These are phyloP conservation scores for Phlegmacium glaucopus DNA, from an alignment of 768 basidiomycete genomes.

Conservation along the genomic window DNA sequence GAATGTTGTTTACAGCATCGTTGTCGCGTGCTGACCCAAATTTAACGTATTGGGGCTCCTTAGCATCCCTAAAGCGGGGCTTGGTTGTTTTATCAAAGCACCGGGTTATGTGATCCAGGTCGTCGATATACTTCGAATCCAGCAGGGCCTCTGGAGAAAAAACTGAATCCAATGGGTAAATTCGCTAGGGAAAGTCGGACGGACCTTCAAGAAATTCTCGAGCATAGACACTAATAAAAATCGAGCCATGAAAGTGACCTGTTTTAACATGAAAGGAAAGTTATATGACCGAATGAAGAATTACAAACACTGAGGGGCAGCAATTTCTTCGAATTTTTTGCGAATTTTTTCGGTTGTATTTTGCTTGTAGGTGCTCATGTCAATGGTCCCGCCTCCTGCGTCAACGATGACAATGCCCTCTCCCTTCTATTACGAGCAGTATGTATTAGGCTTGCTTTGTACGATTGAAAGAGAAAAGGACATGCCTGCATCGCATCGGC, in stretches of 20 bases:
- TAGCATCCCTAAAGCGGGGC: slow-evolving; percentile 36
- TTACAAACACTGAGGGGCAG: slow-evolving; percentile 39
- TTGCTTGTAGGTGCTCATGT: slow-evolving; percentile 51
- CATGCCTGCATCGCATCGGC: slow-evolving; percentile 17
- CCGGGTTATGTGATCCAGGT: slow-evolving; percentile 36
- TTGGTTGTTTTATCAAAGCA: slow-evolving; percentile 49
- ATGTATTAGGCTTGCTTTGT: slow-evolving; percentile 1
- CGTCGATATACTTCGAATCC: slow-evolving; percentile 39
- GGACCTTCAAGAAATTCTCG: not conserved
- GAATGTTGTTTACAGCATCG: slow-evolving; percentile 37
- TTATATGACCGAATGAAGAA: not conserved
- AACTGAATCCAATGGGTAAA: slow-evolving; percentile 26
- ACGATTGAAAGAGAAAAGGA: not conserved
- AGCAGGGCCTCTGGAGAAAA: too few species aligned
- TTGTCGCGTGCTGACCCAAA: slow-evolving; percentile 44
- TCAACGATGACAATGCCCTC: slow-evolving; percentile 52
- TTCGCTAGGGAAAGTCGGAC: not conserved
- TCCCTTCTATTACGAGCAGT: slow-evolving; percentile 25
- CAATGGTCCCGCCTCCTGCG: slow-evolving; percentile 63
- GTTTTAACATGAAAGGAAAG: not conserved
- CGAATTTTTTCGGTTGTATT: slow-evolving; percentile 16
- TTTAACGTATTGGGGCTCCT: slow-evolving; percentile 42
- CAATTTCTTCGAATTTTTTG: slow-evolving; percentile 42
- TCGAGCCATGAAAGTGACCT: slow-evolving; percentile 50
- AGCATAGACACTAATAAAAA: slow-evolving; percentile 35